Conservation (phyloP, 2,329 filamentous ascomycete species). For the Trichothecium sympodiale region DNA sequence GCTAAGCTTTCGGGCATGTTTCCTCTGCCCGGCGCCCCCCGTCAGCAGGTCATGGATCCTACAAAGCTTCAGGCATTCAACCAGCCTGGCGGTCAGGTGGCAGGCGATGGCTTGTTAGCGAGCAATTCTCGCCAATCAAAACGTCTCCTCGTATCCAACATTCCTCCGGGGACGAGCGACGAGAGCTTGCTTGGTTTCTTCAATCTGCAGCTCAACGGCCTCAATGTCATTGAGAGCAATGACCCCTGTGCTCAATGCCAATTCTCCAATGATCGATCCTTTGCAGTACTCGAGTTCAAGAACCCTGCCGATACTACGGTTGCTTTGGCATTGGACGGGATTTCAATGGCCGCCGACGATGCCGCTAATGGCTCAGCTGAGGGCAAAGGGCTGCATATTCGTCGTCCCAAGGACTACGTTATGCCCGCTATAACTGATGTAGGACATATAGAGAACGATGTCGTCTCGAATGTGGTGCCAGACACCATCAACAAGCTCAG, state of each 20-base stretch:
- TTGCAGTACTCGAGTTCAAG: conserved; percentile 88
- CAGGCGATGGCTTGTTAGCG: conserved; percentile 75
- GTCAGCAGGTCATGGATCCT: conserved; percentile 92
- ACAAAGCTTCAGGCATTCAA: conserved; percentile 88
- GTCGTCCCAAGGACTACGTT: conserved; percentile 93
- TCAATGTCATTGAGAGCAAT: conserved; percentile 75
- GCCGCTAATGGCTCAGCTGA: conserved; percentile 33
- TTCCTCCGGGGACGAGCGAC: conserved; percentile 63
- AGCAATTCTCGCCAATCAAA: conserved; percentile 90
- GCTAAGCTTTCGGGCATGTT: conserved; percentile 99
- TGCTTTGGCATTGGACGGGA: conserved; percentile 80
- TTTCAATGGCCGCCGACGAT: conserved; percentile 70
- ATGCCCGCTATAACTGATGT: conserved; percentile 72
- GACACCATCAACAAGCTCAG: conserved; percentile 95
- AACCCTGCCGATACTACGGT: conserved; percentile 79
- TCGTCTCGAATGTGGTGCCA: conserved; percentile 69
- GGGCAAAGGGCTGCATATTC: conserved; percentile 58
- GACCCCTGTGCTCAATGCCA: conserved; percentile 82
- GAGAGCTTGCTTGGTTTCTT: conserved; percentile 76
- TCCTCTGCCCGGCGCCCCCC: conserved; percentile 85
- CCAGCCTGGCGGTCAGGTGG: conserved; percentile 62
- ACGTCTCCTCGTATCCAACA: conserved; percentile 77
- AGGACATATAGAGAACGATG: conserved; percentile 60
- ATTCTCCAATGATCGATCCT: conserved; percentile 65
- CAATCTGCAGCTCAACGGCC: conserved; percentile 91